Evolutionary conservation across 2,329 filamentous ascomycete genomes (phyloP).

Genomic region (Metarhizium anisopliae): DNA sequence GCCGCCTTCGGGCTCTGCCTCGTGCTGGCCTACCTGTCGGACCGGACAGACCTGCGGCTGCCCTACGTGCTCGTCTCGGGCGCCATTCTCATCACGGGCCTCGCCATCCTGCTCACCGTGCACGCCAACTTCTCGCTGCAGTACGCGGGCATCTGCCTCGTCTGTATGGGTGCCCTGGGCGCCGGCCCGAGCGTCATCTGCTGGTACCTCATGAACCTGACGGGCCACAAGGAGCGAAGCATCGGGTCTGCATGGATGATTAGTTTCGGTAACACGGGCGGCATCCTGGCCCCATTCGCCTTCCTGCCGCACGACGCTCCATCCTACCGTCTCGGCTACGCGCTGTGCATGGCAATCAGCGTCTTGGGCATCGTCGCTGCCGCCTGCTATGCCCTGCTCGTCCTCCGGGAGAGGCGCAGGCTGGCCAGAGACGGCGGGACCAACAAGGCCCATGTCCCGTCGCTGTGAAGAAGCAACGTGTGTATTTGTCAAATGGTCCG

Average conservation of each 20-base stretch:
- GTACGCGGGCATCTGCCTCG: slow-evolving; percentile 61
- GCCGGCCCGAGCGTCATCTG: slow-evolving; percentile 4
- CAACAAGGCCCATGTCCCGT: neutral
- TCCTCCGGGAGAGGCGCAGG: neutral
- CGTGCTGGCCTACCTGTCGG: slow-evolving; percentile 51
- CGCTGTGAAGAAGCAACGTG: neutral
- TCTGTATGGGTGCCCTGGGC: slow-evolving; percentile 5
- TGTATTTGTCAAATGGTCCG: too few relatives aligned
- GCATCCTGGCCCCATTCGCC: slow-evolving; percentile 6
- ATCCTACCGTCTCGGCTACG: slow-evolving; percentile 1
- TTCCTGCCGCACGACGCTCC: slow-evolving; percentile 1
- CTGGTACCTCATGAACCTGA: slow-evolving; percentile 8
- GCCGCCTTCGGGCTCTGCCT: slow-evolving; percentile 54
- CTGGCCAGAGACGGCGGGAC: neutral
- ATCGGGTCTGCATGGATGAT: slow-evolving; percentile 7
- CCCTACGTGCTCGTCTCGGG: slow-evolving; percentile 54
- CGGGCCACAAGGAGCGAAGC: slow-evolving; percentile 7
- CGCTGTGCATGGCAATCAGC: slow-evolving; percentile 4
- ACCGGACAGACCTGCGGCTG: slow-evolving; percentile 52
- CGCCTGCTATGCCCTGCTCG: neutral
- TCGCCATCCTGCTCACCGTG: slow-evolving; percentile 51
- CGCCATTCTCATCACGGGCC: slow-evolving; percentile 52
- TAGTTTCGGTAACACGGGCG: slow-evolving; percentile 5
- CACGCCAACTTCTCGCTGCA: slow-evolving; percentile 42
- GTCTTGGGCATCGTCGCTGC: neutral